phyloP scores from a whole-genome alignment of 495 filamentous ascomycete species.

The Elasticomyces elasticus region DNA sequence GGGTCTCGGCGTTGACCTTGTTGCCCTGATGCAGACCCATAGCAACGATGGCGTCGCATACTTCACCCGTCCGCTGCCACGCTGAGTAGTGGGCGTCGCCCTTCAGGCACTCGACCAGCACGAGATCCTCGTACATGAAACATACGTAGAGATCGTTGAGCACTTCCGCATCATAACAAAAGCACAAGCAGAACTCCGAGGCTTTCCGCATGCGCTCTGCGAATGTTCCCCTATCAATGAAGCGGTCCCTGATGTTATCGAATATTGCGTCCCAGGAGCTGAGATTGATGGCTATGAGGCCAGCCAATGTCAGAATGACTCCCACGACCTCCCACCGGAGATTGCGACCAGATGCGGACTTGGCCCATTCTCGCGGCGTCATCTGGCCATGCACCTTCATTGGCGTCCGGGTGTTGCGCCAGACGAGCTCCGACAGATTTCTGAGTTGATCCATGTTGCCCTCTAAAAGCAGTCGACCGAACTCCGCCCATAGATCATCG shows the following conservation, averaged over 20 bases:
- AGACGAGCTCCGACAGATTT: slow-evolving; percentile 26
- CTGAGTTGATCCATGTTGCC: slow-evolving; percentile 21
- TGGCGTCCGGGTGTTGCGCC: slow-evolving; percentile 27
- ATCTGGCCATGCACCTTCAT: slow-evolving; percentile 23
- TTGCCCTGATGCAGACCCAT: slow-evolving; percentile 49
- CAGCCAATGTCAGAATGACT: slow-evolving; percentile 42
- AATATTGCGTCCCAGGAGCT: slow-evolving; percentile 33
- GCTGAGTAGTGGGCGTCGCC: slow-evolving; percentile 34
- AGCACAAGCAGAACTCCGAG: slow-evolving; percentile 25
- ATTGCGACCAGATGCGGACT: slow-evolving; percentile 33
- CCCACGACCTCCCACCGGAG: slow-evolving; percentile 53
- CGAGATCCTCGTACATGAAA: slow-evolving; percentile 28
- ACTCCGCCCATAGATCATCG: slow-evolving; percentile 25
- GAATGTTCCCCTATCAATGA: slow-evolving; percentile 23
- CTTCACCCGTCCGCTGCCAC: slow-evolving; percentile 45
- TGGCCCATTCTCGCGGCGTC: slow-evolving; percentile 26
- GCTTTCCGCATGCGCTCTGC: slow-evolving; percentile 24
- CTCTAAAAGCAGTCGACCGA: slow-evolving; percentile 20
- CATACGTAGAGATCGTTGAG: slow-evolving; percentile 32
- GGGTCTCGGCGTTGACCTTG: slow-evolving; percentile 34
- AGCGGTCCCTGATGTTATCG: slow-evolving; percentile 21
- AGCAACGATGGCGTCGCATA: slow-evolving; percentile 44
- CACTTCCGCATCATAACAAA: slow-evolving; percentile 28
- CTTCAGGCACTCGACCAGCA: slow-evolving; percentile 19
- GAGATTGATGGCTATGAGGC: slow-evolving; percentile 34